phyloP scores from a whole-genome alignment of 768 basidiomycete species.

The Nevesoporus exiguus region DNA sequence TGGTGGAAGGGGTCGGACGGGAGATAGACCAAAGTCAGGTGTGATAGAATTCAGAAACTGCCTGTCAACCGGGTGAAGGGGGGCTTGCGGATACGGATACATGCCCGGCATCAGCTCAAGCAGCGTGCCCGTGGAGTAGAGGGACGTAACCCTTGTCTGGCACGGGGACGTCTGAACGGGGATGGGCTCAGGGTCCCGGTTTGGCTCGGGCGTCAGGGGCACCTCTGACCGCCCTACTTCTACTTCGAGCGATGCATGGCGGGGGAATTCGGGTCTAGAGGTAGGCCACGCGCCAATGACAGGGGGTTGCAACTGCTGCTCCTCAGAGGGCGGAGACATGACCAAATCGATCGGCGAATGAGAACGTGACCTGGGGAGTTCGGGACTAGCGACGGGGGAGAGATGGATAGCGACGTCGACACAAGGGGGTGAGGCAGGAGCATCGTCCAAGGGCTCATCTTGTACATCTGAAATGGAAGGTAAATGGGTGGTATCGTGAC shows the following conservation, averaged over 20 bases:
- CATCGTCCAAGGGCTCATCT: slow-evolving; percentile 10
- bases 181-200: slow-evolving; percentile 5
- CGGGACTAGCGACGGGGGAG: slow-evolving; percentile 20
- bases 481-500: slow-evolving; percentile 10
- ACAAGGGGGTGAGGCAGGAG: slow-evolving; percentile 7
- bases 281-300: slow-evolving; percentile 44
- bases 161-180: not conserved
- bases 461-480: slow-evolving; percentile 11
- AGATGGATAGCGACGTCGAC: slow-evolving; percentile 1
- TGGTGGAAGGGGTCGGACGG: slow-evolving; percentile 10
- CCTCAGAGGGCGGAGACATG: slow-evolving; percentile 29
- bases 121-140: slow-evolving; percentile 5
- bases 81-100: slow-evolving; percentile 13
- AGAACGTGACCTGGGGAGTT: slow-evolving; percentile 34
- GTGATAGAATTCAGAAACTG: slow-evolving; percentile 21
- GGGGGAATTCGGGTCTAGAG: slow-evolving; percentile 36
- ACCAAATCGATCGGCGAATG: slow-evolving; percentile 49
- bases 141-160: slow-evolving; percentile 14
- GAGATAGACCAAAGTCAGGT: slow-evolving; percentile 17
- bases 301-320: slow-evolving; percentile 33
- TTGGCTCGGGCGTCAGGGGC: not conserved
- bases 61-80: slow-evolving; percentile 17
- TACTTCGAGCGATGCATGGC: slow-evolving; percentile 11
- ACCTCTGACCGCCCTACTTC: slow-evolving; percentile 13
- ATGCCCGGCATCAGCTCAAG: slow-evolving; percentile 19